Conservation (phyloP, 2,329 filamentous ascomycete species). For the Penicillium oxalicum region DNA sequence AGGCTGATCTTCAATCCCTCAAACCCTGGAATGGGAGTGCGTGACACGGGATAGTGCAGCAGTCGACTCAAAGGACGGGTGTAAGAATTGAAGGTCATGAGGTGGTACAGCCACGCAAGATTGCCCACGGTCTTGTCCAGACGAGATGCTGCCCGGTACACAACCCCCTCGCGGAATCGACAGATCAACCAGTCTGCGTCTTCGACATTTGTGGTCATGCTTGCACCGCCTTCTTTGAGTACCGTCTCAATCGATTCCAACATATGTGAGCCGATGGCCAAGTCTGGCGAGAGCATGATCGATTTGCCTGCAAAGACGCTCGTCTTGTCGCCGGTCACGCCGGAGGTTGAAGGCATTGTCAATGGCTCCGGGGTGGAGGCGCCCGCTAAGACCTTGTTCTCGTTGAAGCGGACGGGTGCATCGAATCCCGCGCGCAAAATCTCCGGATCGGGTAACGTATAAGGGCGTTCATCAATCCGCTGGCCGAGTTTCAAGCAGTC, state of each 20-base stretch:
- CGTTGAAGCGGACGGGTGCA: slow-evolving; percentile 51
- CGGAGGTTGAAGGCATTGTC: slow-evolving; percentile 29
- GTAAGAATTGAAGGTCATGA: slow-evolving; percentile 86
- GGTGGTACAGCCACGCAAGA: slow-evolving; percentile 84
- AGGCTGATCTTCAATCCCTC: slow-evolving; percentile 71
- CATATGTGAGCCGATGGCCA: slow-evolving; percentile 64
- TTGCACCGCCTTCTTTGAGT: slow-evolving; percentile 65
- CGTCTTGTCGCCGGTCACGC: slow-evolving; percentile 45
- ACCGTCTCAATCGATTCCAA: slow-evolving; percentile 63
- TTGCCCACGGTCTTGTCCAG: slow-evolving; percentile 81
- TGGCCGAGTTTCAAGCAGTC: slow-evolving; percentile 91
- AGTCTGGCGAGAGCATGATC: slow-evolving; percentile 71
- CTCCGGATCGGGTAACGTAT: slow-evolving; percentile 77
- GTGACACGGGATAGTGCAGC: slow-evolving; percentile 82
- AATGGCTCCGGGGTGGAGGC: slow-evolving; percentile 54
- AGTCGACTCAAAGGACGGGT: slow-evolving; percentile 76
- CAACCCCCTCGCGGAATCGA: slow-evolving; percentile 72
- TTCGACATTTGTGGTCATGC: slow-evolving; percentile 58
- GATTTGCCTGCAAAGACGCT: slow-evolving; percentile 71
- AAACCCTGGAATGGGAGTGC: slow-evolving; percentile 73
- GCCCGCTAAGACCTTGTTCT: slow-evolving; percentile 59
- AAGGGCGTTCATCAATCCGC: slow-evolving; percentile 82
- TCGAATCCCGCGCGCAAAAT: slow-evolving; percentile 60
- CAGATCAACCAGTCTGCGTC: slow-evolving; percentile 80
- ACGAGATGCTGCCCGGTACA: slow-evolving; percentile 72